These are phyloP conservation scores for Aureobasidium sp. DNA, from an alignment of 2,329 filamentous ascomycete species.

Conservation along the genomic window DNA sequence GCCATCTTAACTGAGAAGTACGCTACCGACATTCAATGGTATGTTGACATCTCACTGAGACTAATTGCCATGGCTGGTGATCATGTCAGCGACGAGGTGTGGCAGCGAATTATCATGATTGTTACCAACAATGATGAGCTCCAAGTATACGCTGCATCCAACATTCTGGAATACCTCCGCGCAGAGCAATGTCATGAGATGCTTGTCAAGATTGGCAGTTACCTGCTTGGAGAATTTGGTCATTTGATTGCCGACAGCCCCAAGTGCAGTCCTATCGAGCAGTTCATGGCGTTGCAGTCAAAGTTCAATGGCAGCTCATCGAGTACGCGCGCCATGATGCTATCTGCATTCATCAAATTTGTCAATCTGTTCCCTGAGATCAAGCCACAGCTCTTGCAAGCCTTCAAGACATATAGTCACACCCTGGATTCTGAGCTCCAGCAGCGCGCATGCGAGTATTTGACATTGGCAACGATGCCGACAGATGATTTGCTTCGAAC, in stretches of 20 bases:
- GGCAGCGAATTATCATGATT: slow-evolving; percentile 97
- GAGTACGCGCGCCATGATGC: slow-evolving; percentile 81
- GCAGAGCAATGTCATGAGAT: slow-evolving; percentile 93
- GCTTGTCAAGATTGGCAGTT: slow-evolving; percentile 93
- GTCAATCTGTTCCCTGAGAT: slow-evolving; percentile 98
- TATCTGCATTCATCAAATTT: slow-evolving; percentile 95
- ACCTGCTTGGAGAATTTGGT: slow-evolving; percentile 92
- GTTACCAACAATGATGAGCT: slow-evolving; percentile 99
- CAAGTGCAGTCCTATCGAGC: slow-evolving; percentile 92
- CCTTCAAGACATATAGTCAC: slow-evolving; percentile 88
- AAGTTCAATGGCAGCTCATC: slow-evolving; percentile 87
- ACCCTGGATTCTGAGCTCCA: slow-evolving; percentile 92
- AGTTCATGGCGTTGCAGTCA: slow-evolving; percentile 82
- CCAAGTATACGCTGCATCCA: slow-evolving; percentile 91
- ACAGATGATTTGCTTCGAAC: slow-evolving; percentile 88
- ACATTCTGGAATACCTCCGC: slow-evolving; percentile 86
- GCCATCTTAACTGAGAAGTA: slow-evolving; percentile 98
- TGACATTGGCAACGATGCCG: slow-evolving; percentile 73
- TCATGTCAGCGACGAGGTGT: slow-evolving; percentile 97
- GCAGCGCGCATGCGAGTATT: slow-evolving; percentile 91
- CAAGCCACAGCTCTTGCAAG: slow-evolving; percentile 83
- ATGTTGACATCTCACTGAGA: slow-evolving; percentile 92
- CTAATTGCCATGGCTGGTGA: slow-evolving; percentile 95
- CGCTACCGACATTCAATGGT: slow-evolving; percentile 97
- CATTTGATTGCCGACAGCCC: slow-evolving; percentile 89